Conservation (phyloP, 352 stramenopile genomes). For the Globisporangium cystogenes region DNA sequence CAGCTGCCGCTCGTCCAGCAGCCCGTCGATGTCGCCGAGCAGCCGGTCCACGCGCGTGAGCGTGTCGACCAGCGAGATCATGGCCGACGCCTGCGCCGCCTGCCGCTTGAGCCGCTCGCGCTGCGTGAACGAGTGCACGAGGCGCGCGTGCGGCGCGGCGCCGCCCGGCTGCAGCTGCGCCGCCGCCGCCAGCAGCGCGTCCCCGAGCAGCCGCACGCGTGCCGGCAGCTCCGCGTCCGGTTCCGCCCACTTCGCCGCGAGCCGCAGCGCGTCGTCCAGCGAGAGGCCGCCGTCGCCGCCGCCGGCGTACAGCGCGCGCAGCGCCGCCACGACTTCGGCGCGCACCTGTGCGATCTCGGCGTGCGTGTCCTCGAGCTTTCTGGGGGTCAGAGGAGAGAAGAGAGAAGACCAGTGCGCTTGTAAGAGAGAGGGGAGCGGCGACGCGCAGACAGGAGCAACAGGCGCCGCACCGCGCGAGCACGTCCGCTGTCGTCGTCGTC, state of each 20-base stretch:
- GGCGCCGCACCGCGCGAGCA: conserved; percentile 13
- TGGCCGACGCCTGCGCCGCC: conserved; percentile 53
- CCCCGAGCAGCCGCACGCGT: conserved; percentile 35
- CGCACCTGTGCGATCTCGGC: conserved; percentile 53
- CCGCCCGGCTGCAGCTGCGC: conserved; percentile 38
- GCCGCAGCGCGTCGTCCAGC: conserved; percentile 47
- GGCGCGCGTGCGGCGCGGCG: conserved; percentile 23
- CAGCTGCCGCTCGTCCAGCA: conserved; percentile 37
- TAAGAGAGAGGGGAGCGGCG: background rate
- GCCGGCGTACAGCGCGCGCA: conserved; percentile 58
- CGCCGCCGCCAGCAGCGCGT: conserved; percentile 39
- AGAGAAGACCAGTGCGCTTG: background rate
- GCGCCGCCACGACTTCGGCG: conserved; percentile 41
- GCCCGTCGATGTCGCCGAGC: conserved; percentile 38
- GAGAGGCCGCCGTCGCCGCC: conserved; percentile 39
- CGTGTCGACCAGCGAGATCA: conserved; percentile 63
- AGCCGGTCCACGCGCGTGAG: conserved; percentile 54
- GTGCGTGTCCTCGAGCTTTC: conserved; percentile 65
- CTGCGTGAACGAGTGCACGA: conserved; percentile 52
- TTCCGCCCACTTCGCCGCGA: conserved; percentile 44
- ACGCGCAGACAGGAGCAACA: background rate
- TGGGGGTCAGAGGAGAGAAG: too few species aligned
- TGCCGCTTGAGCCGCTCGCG: conserved; percentile 52
- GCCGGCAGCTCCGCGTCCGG: conserved; percentile 32
- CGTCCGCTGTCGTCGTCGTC: conserved; percentile 11